Evolutionary conservation across 2,329 filamentous ascomycete genomes (phyloP).

Genomic region (Aspergillus ochraceoroseus): DNA sequence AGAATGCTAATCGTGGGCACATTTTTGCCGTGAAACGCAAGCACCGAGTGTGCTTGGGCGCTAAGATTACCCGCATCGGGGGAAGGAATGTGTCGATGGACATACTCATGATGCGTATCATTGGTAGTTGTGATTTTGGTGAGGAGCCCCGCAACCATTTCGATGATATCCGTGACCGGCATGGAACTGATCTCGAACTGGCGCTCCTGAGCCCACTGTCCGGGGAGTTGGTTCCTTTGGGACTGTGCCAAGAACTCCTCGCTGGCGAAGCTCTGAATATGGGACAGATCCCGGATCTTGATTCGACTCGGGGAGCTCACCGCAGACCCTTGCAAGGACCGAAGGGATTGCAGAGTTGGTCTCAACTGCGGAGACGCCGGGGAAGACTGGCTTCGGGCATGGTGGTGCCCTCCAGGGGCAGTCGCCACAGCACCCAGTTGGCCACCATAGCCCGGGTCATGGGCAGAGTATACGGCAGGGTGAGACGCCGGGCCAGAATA

Average conservation of each 20-base stretch:
- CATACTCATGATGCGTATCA: constrained; percentile 84
- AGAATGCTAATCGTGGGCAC: constrained; percentile 94
- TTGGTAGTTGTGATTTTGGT: constrained; percentile 98
- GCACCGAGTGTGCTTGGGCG: constrained; percentile 65
- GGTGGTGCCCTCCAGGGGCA: constrained; percentile 23
- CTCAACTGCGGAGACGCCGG: constrained; percentile 46
- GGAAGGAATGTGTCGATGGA: constrained; percentile 68
- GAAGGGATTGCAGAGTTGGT: constrained; percentile 44
- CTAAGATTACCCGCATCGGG: constrained; percentile 57
- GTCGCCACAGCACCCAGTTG: constrained; percentile 27
- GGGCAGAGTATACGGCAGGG: constrained; percentile 17
- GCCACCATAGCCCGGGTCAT: constrained; percentile 23
- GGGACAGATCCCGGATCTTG: constrained; percentile 79
- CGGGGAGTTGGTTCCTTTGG: constrained; percentile 42
- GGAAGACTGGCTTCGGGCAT: constrained; percentile 33
- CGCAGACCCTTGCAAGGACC: constrained; percentile 42
- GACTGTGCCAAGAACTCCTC: constrained; percentile 64
- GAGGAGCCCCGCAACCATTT: constrained; percentile 94
- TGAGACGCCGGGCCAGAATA: constrained; percentile 18
- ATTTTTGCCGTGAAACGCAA: constrained; percentile 97
- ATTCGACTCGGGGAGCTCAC: constrained; percentile 57
- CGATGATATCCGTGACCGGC: constrained; percentile 95
- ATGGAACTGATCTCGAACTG: constrained; percentile 95
- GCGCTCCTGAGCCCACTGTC: constrained; percentile 49
- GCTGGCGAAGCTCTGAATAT: constrained; percentile 82